Conservation (phyloP, 2,329 filamentous ascomycete genomes). For the Aspergillus clavatus region DNA sequence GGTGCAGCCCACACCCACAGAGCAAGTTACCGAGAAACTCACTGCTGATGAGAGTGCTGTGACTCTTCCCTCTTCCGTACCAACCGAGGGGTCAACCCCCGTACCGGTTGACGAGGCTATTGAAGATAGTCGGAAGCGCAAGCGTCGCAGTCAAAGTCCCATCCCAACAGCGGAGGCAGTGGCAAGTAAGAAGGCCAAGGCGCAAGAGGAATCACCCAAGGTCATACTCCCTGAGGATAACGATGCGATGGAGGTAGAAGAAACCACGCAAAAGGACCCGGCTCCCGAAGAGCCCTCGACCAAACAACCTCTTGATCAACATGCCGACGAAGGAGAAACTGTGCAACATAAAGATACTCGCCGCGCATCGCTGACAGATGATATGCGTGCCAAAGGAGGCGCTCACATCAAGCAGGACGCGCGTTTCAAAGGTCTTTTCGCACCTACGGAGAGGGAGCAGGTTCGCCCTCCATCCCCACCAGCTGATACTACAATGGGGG, state of each 20-base stretch:
- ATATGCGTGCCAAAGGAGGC: slow-evolving; percentile 13
- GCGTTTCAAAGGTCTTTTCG: slow-evolving; percentile 48
- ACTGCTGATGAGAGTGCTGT: slow-evolving; percentile 14
- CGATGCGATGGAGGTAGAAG: slow-evolving; percentile 9
- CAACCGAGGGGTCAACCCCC: slow-evolving; percentile 25
- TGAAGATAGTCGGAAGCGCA: slow-evolving; percentile 60
- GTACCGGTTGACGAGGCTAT: slow-evolving; percentile 34
- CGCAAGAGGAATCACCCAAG: slow-evolving; percentile 39
- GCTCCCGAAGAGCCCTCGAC: slow-evolving; percentile 17
- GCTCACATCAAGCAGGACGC: slow-evolving; percentile 37
- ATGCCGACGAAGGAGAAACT: slow-evolving; percentile 17
- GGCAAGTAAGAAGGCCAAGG: slow-evolving; percentile 53
- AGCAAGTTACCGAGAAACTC: slow-evolving; percentile 19
- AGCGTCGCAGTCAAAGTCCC: slow-evolving; percentile 62
- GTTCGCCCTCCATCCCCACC: slow-evolving; percentile 24
- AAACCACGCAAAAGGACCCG: slow-evolving; percentile 8
- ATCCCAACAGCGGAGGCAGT: slow-evolving; percentile 51
- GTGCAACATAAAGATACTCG: slow-evolving; percentile 12
- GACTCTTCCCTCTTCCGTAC: slow-evolving; percentile 21
- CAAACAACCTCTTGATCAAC: slow-evolving; percentile 3
- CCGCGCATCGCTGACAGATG: slow-evolving; percentile 5
- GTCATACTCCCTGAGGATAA: slow-evolving; percentile 30
- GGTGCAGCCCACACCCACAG: slow-evolving; percentile 9
- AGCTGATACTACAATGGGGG: slow-evolving; percentile 26
- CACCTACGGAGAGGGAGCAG: slow-evolving; percentile 23